Conservation (phyloP, 148 eudicot genomes). For the Cornus florida region DNA sequence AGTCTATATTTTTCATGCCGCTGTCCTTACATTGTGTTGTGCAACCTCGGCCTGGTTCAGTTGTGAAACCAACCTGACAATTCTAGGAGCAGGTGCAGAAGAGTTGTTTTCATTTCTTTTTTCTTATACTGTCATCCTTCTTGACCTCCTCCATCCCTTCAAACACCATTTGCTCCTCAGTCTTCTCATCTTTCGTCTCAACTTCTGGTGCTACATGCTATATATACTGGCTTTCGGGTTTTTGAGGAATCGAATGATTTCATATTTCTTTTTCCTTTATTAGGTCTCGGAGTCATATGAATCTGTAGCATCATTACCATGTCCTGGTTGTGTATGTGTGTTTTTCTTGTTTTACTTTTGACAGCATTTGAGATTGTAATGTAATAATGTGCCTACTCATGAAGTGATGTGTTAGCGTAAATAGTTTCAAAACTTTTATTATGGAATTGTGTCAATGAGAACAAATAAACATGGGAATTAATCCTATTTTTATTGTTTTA, state of each 20-base stretch:
- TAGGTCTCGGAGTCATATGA: no score
- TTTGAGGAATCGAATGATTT: slow-evolving; percentile 14
- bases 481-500: no score
- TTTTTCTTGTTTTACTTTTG: no score
- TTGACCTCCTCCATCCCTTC: not conserved
- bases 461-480: no score
- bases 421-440: no score
- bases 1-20: slow-evolving; percentile 48
- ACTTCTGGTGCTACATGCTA: slow-evolving; percentile 2
- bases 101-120: slow-evolving; percentile 46
- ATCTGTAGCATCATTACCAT: no score
- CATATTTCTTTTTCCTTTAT: not conserved
- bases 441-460: no score
- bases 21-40: slow-evolving; percentile 30
- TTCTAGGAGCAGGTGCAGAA: slow-evolving; percentile 48
- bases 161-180: not conserved
- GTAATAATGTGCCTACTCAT: no score
- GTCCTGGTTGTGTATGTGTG: no score
- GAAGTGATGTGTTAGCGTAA: no score
- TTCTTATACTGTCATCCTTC: slow-evolving; percentile 4
- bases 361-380: no score
- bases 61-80: slow-evolving; percentile 19
- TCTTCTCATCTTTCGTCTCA: slow-evolving; percentile 5
- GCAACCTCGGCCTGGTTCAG: slow-evolving; percentile 75
- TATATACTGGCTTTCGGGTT: slow-evolving; percentile 10